A percentile compares a stretch with the other conserved stretches of the same genome.
phyloP scores from a whole-genome alignment of 164 flowering plant genomes.

The Malania oleifera region DNA sequence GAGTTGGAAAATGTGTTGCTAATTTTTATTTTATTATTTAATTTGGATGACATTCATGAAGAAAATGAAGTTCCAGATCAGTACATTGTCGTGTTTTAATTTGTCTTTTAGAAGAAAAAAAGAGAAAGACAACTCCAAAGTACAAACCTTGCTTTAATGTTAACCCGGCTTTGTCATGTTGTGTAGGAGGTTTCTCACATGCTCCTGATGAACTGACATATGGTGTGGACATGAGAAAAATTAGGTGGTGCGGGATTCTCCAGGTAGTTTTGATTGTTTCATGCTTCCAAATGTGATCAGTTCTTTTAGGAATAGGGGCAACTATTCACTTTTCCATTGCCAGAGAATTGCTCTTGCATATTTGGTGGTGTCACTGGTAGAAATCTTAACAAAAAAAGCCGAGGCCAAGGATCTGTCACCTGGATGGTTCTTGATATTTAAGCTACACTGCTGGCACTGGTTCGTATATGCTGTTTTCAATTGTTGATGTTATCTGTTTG shows the following conservation, averaged over 20 bases:
- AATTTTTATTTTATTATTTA: too few relatives aligned
- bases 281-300: neutral
- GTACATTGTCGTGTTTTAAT: too few relatives aligned
- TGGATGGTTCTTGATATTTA: conserved; percentile 46
- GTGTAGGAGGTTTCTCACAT: conserved; percentile 76
- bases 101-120: too few relatives aligned
- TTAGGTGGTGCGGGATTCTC: conserved; percentile 86
- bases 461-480: conserved; percentile 15
- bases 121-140: neutral
- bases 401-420: conserved; percentile 24
- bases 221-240: conserved; percentile 74
- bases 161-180: conserved; percentile 9
- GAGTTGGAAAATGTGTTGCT: too few relatives aligned
- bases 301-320: neutral
- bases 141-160: neutral
- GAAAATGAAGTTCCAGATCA: too few relatives aligned
- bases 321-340: conserved; percentile 11
- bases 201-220: conserved; percentile 78
- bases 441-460: conserved; percentile 67
- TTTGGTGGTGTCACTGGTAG: conserved; percentile 61
- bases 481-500: neutral
- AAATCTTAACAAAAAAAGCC: conserved; percentile 42
- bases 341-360: conserved; percentile 90
- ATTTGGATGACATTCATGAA: too few relatives aligned
- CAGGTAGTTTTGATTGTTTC: conserved; percentile 45